Percentiles rank a stretch among this genome's conserved stretches.
phyloP scores from a whole-genome alignment of 2,329 filamentous ascomycete genomes.

The Fusarium chaquense region DNA sequence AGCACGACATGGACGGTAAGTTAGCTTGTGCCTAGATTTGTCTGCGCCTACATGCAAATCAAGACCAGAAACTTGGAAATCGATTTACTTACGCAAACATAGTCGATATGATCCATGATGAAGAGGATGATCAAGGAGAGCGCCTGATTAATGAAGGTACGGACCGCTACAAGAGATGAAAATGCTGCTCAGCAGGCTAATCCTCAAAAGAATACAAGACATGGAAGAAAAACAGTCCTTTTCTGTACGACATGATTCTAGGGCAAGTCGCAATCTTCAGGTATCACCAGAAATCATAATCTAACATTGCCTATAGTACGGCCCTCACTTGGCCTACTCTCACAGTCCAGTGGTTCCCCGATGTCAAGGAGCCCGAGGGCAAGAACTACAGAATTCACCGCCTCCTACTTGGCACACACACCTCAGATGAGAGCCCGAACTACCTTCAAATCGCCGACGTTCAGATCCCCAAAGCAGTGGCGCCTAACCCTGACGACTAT shows the following conservation, averaged over 20 bases:
- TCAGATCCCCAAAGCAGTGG: constrained; percentile 84
- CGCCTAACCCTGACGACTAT: constrained; percentile 83
- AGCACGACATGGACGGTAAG: constrained; percentile 55
- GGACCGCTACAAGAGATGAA: constrained; percentile 3
- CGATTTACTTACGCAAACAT: constrained; percentile 15
- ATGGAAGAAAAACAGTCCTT: constrained; percentile 99
- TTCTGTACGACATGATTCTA: constrained; percentile 97
- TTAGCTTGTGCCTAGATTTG: constrained; percentile 21
- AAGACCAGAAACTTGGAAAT: background rate
- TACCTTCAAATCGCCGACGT: constrained; percentile 96
- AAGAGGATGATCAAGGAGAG: constrained; percentile 79
- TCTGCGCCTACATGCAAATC: constrained; percentile 18
- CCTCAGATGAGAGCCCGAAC: constrained; percentile 85
- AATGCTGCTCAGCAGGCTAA: constrained; percentile 30
- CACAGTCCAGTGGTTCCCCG: constrained; percentile 97
- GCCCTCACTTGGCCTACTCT: constrained; percentile 97
- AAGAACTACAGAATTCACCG: constrained; percentile 91
- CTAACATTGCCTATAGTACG: constrained; percentile 62
- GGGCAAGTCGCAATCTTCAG: constrained; percentile 63
- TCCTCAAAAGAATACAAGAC: constrained; percentile 88
- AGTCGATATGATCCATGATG: constrained; percentile 67
- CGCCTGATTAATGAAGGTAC: constrained; percentile 93
- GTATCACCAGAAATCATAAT: background rate
- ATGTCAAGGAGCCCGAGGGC: constrained; percentile 87
- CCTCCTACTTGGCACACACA: constrained; percentile 93